Base-by-base conservation (phyloP, 2,329 filamentous ascomycete species). In the Alternaria infectoria region DNA sequence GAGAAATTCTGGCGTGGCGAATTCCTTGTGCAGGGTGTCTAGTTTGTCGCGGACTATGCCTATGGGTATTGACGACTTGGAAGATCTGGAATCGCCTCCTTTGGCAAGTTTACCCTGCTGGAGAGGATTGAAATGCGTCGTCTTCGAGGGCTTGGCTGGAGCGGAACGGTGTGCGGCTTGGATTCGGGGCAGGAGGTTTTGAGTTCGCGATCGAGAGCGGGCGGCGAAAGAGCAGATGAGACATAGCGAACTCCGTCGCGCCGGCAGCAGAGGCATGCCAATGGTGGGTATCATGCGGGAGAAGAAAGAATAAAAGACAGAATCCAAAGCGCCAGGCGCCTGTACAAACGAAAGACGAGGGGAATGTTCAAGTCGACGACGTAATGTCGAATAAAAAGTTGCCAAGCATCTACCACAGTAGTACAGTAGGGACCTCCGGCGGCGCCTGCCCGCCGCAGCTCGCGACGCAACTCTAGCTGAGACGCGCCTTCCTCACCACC, bases 191-290 rank as follows among this genome's bases (percentile, higher is more conserved):
- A 79, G 64, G 61, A 78, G 65, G 75, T 70, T 72, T 65, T 69
- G 67, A 9, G 69, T 52, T 49, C 55, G 67, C 52, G 61, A 55
- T 23, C 62, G 64, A 50, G 68, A 59, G 57, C 69, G 74, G 46
- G 71, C 70, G 45, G 77, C 74, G 63, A 78, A 75, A 56, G 77
- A 72, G 75, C 82, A 83, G 66, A 80, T 77, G 50, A 82, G 74
- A 77, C 81, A 83, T 68, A 75, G 69, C 70, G 74, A 72, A 26
- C 70, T 67, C 59, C 71, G 75, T 68, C 69, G 76, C 44, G 69
- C 58, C 23, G 72, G 61, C 64, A 68, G 64, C 21, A 65, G 62
- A 69, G 69, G 72, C 77, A 79, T 79, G 54, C 67, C 68, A 66
- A 60, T 49, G 26, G 49, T 21, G 21, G 26, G 21, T 58, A 25